Percentiles rank a stretch among this genome's conserved stretches.
phyloP scores from a whole-genome alignment of 768 basidiomycete genomes.

The Russula earlei region DNA sequence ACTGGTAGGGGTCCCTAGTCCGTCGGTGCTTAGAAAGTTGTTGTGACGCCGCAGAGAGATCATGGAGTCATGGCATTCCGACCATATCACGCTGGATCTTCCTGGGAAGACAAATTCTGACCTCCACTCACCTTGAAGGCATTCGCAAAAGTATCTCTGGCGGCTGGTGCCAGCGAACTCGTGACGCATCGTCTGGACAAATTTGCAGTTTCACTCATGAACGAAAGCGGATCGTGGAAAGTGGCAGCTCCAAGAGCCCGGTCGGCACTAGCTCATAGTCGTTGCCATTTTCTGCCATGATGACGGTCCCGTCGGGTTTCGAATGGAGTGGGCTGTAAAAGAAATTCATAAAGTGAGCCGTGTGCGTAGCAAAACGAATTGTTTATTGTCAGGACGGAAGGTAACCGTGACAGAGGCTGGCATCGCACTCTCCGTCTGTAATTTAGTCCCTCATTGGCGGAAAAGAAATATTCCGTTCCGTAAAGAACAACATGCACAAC shows the following conservation, averaged over 20 bases:
- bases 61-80: constrained; percentile 65
- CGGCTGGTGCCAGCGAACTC: constrained; percentile 27
- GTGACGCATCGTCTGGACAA: constrained; percentile 30
- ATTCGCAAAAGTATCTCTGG: constrained; percentile 36
- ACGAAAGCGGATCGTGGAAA: constrained; percentile 48
- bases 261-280: constrained; percentile 44
- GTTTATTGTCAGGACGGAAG: neutral
- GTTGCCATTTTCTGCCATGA: constrained; percentile 33
- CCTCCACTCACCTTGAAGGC: constrained; percentile 51
- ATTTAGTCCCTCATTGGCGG: constrained; percentile 4
- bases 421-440: neutral
- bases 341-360: neutral
- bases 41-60: neutral
- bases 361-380: neutral
- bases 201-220: constrained; percentile 41
- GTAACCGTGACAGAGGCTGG: neutral
- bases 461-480: constrained; percentile 15
- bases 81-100: constrained; percentile 55
- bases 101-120: constrained; percentile 72
- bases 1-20: constrained; percentile 37
- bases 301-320: constrained; percentile 42
- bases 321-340: constrained; percentile 52
- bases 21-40: neutral
- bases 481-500: constrained; percentile 13
- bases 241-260: constrained; percentile 44